Conservation (phyloP, 2,329 filamentous ascomycete species). For the Xylaria sp. region DNA sequence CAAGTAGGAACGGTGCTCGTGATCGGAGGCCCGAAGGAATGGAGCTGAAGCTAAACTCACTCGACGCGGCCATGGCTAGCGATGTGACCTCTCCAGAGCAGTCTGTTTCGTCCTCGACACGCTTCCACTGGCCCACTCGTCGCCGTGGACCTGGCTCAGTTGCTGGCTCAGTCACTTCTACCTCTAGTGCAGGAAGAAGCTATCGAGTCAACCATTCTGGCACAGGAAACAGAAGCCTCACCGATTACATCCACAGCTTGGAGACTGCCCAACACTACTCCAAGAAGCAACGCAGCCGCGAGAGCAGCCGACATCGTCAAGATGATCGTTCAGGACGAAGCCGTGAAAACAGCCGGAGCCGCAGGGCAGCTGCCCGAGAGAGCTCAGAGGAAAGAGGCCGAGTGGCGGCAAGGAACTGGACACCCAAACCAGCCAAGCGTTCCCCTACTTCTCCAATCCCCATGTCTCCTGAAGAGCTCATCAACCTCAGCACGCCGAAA, state of each 20-base stretch:
- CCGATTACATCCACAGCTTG: conserved; percentile 87
- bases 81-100: conserved; percentile 68
- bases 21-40: conserved; percentile 81
- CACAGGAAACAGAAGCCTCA: conserved; percentile 69
- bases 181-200: conserved; percentile 62
- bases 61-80: conserved; percentile 62
- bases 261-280: conserved; percentile 78
- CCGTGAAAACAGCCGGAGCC: conserved; percentile 61
- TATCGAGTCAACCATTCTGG: conserved; percentile 59
- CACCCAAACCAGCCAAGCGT: conserved; percentile 77
- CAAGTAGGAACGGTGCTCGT: conserved; percentile 75
- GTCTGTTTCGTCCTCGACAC: conserved; percentile 63
- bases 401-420: conserved; percentile 69
- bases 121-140: conserved; percentile 66
- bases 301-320: conserved; percentile 62
- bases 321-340: conserved; percentile 55
- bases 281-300: conserved; percentile 65
- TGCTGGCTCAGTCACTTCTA: conserved; percentile 67
- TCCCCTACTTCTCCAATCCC: conserved; percentile 93
- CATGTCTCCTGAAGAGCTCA: conserved; percentile 91
- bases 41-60: conserved; percentile 71
- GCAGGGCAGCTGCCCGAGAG: conserved; percentile 65
- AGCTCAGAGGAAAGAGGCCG: conserved; percentile 77
- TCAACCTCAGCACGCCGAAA: conserved; percentile 66
- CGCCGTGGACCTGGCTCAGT: conserved; percentile 67